These are phyloP conservation scores for Globisporangium nagaii DNA, from an alignment of 352 stramenopile genomes.

Conservation along the genomic window DNA sequence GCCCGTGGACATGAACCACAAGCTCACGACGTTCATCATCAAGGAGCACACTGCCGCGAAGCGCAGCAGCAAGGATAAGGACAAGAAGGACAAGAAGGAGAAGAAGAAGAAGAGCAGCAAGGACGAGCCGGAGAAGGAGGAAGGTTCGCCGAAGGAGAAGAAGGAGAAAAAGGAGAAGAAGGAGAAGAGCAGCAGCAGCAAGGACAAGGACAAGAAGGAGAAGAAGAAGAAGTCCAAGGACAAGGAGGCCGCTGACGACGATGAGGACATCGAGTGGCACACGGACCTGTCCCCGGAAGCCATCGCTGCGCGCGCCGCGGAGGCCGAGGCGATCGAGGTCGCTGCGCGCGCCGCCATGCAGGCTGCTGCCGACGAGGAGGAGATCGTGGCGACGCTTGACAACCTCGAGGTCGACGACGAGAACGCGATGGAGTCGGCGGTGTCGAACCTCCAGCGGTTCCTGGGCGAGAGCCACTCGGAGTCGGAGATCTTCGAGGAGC, in stretches of 20 bases:
- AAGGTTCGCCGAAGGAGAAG: slow-evolving; percentile 48
- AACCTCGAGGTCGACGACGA: slow-evolving; percentile 82
- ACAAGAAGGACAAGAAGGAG: slow-evolving; percentile 76
- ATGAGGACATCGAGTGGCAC: slow-evolving; percentile 82
- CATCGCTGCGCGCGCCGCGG: slow-evolving; percentile 70
- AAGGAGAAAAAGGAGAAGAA: slow-evolving; percentile 74
- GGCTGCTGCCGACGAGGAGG: slow-evolving; percentile 39
- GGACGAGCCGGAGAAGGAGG: slow-evolving; percentile 65
- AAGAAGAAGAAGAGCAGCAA: slow-evolving; percentile 51
- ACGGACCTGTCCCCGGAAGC: slow-evolving; percentile 80
- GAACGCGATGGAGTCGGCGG: slow-evolving; percentile 72
- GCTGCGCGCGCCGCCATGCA: slow-evolving; percentile 69
- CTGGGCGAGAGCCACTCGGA: slow-evolving; percentile 45
- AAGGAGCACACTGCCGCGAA: slow-evolving; percentile 93
- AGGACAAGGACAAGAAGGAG: slow-evolving; percentile 78
- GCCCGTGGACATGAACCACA: slow-evolving; percentile 97
- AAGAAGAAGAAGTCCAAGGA: slow-evolving; percentile 78
- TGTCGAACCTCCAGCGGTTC: slow-evolving; percentile 64
- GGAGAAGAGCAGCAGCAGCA: slow-evolving; percentile 61
- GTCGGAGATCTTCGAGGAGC: slow-evolving; percentile 76
- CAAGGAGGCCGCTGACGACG: slow-evolving; percentile 33
- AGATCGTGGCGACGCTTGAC: slow-evolving; percentile 67
- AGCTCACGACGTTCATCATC: slow-evolving; percentile 97
- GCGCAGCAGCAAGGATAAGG: slow-evolving; percentile 76
- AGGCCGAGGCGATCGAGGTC: slow-evolving; percentile 79